phyloP scores from a whole-genome alignment of 208 protist genomes.

The Crithidia expoeki region DNA sequence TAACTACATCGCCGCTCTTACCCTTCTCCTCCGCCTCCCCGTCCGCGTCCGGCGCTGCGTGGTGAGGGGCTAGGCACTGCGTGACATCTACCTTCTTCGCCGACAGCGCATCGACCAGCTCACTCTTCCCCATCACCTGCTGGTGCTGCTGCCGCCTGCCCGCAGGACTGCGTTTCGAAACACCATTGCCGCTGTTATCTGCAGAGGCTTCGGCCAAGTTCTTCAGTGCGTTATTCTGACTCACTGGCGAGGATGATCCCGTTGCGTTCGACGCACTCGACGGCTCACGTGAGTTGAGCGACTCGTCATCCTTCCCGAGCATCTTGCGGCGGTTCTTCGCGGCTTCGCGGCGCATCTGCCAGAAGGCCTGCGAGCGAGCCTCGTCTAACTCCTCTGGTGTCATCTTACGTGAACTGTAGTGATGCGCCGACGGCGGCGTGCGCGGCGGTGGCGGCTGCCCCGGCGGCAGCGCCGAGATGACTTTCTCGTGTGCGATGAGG shows the following conservation, averaged over 20 bases:
- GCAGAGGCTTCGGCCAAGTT: neutral
- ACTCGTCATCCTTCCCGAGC: conserved; percentile 40
- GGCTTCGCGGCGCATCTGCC: conserved; percentile 89
- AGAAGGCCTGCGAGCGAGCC: conserved; percentile 77
- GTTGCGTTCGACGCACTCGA: conserved; percentile 14
- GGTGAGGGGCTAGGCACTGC: neutral
- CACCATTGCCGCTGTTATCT: neutral
- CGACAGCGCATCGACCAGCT: neutral
- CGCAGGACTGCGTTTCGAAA: conserved; percentile 1
- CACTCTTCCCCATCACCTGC: neutral
- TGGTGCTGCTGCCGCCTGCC: neutral
- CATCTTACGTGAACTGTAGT: conserved; percentile 57
- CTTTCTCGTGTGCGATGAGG: neutral
- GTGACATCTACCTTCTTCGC: neutral
- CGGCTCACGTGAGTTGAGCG: neutral
- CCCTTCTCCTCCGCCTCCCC: neutral
- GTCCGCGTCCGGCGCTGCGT: neutral
- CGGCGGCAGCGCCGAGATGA: conserved; percentile 17
- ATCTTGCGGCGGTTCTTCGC: conserved; percentile 82
- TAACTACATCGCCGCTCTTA: neutral
- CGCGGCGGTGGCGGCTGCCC: conserved; percentile 50
- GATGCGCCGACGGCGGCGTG: conserved; percentile 30
- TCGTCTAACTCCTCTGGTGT: conserved; percentile 61
- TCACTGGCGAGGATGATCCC: conserved; percentile 5
- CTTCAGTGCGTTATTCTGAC: neutral